Conservation (phyloP, 345 rosid species). For the Populus ilicifolia region DNA sequence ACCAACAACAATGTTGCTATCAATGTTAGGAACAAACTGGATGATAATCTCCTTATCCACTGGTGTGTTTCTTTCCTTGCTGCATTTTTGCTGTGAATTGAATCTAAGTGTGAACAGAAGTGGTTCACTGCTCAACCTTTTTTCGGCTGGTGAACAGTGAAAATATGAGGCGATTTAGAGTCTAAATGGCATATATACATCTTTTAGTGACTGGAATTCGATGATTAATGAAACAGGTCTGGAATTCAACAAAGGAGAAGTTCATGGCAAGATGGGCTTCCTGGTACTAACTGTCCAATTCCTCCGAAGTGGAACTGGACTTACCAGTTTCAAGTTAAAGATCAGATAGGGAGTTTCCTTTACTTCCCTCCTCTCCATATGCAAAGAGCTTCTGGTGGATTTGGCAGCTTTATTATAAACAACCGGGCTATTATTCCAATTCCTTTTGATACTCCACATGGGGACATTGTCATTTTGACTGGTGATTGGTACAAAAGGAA, state of each 20-base stretch:
- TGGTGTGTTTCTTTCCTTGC: conserved; percentile 47
- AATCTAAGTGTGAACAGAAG: not conserved
- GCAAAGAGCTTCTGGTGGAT: conserved; percentile 96
- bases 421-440: conserved; percentile 71
- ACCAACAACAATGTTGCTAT: conserved; percentile 81
- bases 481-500: conserved; percentile 97
- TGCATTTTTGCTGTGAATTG: not conserved
- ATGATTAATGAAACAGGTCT: conserved; percentile 42
- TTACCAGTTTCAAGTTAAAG: conserved; percentile 97
- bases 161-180: not conserved
- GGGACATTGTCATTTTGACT: conserved; percentile 67
- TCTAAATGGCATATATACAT: not conserved
- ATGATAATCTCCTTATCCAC: conserved; percentile 75
- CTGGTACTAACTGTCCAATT: conserved; percentile 93
- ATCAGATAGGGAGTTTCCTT: conserved; percentile 96
- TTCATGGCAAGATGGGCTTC: conserved; percentile 98
- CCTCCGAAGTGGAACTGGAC: conserved; percentile 99
- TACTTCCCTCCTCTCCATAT: conserved; percentile 96
- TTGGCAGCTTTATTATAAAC: conserved; percentile 75
- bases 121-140: not conserved
- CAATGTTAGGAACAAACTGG: conserved; percentile 86
- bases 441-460: conserved; percentile 78
- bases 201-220: not conserved
- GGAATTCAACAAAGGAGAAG: conserved; percentile 94
- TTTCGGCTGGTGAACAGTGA: not conserved